These are phyloP conservation scores for Cutaneotrichosporon cavernicola DNA, from an alignment of 1,284 basidiomycete species.

Conservation along the genomic window DNA sequence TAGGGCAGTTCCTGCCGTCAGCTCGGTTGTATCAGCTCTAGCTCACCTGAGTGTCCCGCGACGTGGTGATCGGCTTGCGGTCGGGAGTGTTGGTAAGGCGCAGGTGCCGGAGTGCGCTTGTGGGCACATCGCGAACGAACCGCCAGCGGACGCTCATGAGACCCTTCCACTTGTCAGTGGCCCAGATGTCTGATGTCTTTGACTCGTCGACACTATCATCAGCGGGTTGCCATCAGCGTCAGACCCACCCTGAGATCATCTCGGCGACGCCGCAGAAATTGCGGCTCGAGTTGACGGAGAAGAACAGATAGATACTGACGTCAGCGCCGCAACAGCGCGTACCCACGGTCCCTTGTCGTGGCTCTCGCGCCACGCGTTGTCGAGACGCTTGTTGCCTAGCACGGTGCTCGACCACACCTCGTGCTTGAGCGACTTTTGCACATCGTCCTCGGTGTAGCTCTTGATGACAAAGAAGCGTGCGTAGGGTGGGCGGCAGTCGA, in stretches of 20 bases:
- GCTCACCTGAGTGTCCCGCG: conserved; percentile 50
- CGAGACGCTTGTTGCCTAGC: conserved; percentile 89
- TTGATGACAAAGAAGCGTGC: conserved; percentile 96
- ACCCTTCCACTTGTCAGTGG: conserved; percentile 97
- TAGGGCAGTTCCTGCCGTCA: conserved; percentile 68
- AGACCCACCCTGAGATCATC: conserved; percentile 74
- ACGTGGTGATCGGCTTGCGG: conserved; percentile 93
- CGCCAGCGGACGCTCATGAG: conserved; percentile 95
- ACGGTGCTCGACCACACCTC: conserved; percentile 97
- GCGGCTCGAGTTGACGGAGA: conserved; percentile 91
- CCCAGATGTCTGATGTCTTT: conserved; percentile 74
- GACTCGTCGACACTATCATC: conserved; percentile 53
- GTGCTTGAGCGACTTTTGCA: conserved; percentile 92
- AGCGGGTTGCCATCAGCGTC: conserved; percentile 10
- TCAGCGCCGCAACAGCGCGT: neutral
- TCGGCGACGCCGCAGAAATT: conserved; percentile 97
- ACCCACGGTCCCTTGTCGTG: conserved; percentile 67
- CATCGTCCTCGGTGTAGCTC: conserved; percentile 95
- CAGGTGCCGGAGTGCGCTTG: conserved; percentile 53
- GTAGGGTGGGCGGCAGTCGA: conserved; percentile 72
- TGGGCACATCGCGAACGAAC: conserved; percentile 90
- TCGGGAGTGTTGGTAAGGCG: conserved; percentile 82
- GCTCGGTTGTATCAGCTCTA: neutral
- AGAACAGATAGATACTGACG: conserved; percentile 78
- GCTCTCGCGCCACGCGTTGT: conserved; percentile 90